Percentiles rank a stretch among this genome's conserved stretches.
Conservation (phyloP, 2,329 filamentous ascomycete species). For the Cordyceps cicadae region DNA sequence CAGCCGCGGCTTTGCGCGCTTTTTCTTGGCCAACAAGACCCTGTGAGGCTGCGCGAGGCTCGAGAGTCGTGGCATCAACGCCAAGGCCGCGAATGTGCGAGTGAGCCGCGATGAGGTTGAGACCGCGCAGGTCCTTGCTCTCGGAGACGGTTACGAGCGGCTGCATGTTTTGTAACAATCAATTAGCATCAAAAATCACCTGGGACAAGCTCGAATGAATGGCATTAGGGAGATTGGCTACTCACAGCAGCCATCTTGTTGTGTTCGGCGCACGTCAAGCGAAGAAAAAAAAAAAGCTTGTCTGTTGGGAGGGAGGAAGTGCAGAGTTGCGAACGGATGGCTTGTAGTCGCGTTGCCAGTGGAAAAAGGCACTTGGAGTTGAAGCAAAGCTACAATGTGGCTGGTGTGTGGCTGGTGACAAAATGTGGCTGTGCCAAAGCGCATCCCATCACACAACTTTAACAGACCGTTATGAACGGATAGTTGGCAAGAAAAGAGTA, state of each 20-base stretch:
- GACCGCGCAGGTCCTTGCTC: slow-evolving; percentile 87
- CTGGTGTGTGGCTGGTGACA: slow-evolving; percentile 4
- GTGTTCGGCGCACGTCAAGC: slow-evolving; percentile 15
- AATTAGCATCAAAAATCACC: slow-evolving; percentile 14
- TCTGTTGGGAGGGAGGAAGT: slow-evolving; percentile 9
- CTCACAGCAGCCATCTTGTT: slow-evolving; percentile 46
- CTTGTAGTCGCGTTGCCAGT: slow-evolving; percentile 6
- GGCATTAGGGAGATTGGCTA: slow-evolving; percentile 12
- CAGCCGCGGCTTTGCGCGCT: slow-evolving; percentile 89
- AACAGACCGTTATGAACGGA: background rate
- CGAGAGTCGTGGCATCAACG: slow-evolving; percentile 83
- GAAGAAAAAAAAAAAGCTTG: slow-evolving; percentile 8
- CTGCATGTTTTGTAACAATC: slow-evolving; percentile 25
- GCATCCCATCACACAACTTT: background rate
- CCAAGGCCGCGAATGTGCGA: slow-evolving; percentile 95
- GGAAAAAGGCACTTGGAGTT: slow-evolving; percentile 9
- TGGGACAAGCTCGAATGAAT: background rate
- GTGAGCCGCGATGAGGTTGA: slow-evolving; percentile 96
- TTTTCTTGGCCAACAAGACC: slow-evolving; percentile 94
- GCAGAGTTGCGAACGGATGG: background rate
- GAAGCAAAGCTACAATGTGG: slow-evolving; percentile 6
- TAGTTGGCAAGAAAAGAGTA: background rate
- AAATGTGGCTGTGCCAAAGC: background rate
- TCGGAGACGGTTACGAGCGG: slow-evolving; percentile 75
- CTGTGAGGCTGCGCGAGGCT: slow-evolving; percentile 77